A percentile compares a stretch with the other conserved stretches of the same genome.
Conservation (phyloP, 2,329 filamentous ascomycete species). For the Sporothrix pseudoabietina region DNA sequence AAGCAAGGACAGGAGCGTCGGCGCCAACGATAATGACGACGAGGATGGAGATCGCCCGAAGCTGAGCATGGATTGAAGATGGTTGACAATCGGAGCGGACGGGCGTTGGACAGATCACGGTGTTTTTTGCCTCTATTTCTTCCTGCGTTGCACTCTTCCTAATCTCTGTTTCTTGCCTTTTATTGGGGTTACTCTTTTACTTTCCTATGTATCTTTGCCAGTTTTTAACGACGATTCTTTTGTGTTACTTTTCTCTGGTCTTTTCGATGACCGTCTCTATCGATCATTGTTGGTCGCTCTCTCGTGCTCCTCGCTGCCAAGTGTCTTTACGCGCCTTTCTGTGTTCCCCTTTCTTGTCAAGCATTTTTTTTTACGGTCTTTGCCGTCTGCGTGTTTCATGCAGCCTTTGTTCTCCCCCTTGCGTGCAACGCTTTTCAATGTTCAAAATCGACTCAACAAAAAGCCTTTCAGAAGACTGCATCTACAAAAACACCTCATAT, state of each 20-base stretch:
- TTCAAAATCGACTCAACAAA: background rate
- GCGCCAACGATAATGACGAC: background rate
- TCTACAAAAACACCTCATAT: background rate
- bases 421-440: background rate
- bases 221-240: slow-evolving; percentile 3
- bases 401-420: background rate
- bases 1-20: background rate
- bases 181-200: background rate
- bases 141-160: background rate
- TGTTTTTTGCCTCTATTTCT: background rate
- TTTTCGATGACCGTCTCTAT: too few species aligned
- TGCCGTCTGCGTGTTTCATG: slow-evolving; percentile 13
- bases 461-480: background rate
- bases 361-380: background rate
- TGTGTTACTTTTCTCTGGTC: background rate
- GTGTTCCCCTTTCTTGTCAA: background rate
- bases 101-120: background rate
- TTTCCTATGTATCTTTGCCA: slow-evolving; percentile 5
- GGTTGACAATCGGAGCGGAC: background rate
- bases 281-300: background rate
- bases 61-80: background rate
- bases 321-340: background rate
- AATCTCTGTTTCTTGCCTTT: background rate
- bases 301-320: background rate
- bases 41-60: background rate